Evolutionary conservation across 1,284 basidiomycete species (phyloP), one percentile per base, ranked within the genome.

Genomic region (Cronartium ribicola): DNA sequence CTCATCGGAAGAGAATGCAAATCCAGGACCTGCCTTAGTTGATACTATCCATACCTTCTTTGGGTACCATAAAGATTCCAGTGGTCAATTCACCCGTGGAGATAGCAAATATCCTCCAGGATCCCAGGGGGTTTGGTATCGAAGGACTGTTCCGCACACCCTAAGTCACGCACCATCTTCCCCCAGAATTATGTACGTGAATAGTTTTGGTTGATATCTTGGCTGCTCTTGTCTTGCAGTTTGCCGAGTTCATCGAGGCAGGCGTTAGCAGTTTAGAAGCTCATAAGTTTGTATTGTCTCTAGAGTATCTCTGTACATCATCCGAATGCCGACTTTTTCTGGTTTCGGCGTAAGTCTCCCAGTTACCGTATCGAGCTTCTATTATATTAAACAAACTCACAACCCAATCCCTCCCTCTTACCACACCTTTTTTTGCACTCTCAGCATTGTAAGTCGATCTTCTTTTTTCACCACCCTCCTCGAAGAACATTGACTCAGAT

Each of bases 21-120:
- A 55, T 6, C 51, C 51, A 20, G 51, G 51, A 20, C 51, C 14
- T 11, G 51, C 51, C 14, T 22, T 13, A 3, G 51, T 55, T 5
- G 51, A 55, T 55, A 11, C 51, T 13, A 55, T 55, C 29, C n/a
- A 55, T 55, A 55, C 17, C 29, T 55, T 55, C 51, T 55, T 55
- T 11, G 51, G 51, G 29, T 55, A n/a, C 11, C 51, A 55, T 11
- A 55, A 55, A 55, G 51, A 55, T n/a, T 55, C 51, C n/a, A 55
- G n/a, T n/a, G 51, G 51, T 55, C 51, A 55, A 55, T 55, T 20
- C 14, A 11, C 51, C 29, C 51, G 51, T 55, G n/a, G 8, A n/a
- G 14, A n/a, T 20, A n/a, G 51, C 11, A 17, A 22, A 20, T 55
- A 55, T 55, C 51, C 51, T 55, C 51, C 51, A n/a, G 51, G 51